These are phyloP conservation scores for Populus pruinosa DNA, from an alignment of 345 rosid species.

Conservation along the genomic window DNA sequence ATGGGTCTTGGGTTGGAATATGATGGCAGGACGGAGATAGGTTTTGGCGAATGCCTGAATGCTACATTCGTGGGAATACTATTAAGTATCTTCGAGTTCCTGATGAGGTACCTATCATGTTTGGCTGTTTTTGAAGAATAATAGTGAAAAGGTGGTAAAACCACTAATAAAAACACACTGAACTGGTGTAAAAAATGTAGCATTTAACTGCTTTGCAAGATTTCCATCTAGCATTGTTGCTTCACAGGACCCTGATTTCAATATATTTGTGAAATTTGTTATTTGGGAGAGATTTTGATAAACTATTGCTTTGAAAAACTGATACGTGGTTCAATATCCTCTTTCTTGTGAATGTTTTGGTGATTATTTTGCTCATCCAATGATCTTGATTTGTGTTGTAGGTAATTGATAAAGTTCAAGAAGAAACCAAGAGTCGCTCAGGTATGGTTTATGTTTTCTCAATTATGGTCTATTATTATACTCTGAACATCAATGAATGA, in stretches of 20 bases:
- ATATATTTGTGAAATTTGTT: background rate
- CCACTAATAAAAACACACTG: background rate
- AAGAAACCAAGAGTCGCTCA: slow-evolving; percentile 68
- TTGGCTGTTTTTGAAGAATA: no score
- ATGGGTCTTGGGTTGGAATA: slow-evolving; percentile 6
- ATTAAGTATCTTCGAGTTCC: slow-evolving; percentile 99
- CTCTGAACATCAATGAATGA: background rate
- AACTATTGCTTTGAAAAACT: background rate
- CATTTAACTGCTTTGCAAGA: background rate
- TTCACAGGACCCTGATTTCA: background rate
- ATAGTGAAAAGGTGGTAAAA: background rate
- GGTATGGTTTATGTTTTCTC: slow-evolving; percentile 31
- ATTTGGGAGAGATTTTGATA: background rate
- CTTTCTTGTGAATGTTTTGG: background rate
- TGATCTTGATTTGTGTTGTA: slow-evolving; percentile 28
- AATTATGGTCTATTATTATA: background rate
- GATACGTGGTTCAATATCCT: background rate
- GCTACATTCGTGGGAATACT: slow-evolving; percentile 98
- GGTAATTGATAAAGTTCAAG: slow-evolving; percentile 88
- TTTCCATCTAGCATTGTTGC: background rate
- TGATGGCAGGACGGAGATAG: slow-evolving; percentile 86
- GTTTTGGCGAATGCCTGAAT: slow-evolving; percentile 99
- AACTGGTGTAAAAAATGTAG: background rate
- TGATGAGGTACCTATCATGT: slow-evolving; percentile 62
- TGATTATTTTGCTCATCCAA: slow-evolving; percentile 4